A percentile compares a stretch with the other conserved stretches of the same genome.
Evolutionary conservation across 2,329 filamentous ascomycete genomes (phyloP).

Genomic region (Talaromyces verruculosus): DNA sequence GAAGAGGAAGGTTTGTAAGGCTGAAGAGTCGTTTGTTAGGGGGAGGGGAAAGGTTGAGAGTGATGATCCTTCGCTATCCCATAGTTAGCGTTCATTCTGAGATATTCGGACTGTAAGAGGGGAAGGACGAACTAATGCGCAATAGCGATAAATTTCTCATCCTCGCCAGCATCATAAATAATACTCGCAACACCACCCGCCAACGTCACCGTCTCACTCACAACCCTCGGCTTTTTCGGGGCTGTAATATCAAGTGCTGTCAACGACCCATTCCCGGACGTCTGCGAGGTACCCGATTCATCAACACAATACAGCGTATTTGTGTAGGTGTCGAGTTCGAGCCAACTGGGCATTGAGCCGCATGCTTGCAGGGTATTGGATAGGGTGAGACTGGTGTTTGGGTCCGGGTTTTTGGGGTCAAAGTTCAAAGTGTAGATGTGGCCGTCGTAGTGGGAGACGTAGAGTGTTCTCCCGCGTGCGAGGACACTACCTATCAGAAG

Average conservation of each 20-base stretch:
- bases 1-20: constrained; percentile 46
- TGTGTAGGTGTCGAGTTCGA: constrained; percentile 32
- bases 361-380: constrained; percentile 32
- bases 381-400: constrained; percentile 25
- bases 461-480: constrained; percentile 29
- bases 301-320: constrained; percentile 38
- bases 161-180: constrained; percentile 31
- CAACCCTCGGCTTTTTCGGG: constrained; percentile 17
- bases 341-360: constrained; percentile 39
- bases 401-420: constrained; percentile 9
- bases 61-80: constrained; percentile 32
- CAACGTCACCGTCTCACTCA: constrained; percentile 27
- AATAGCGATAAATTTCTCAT: constrained; percentile 34
- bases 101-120: too few relatives aligned
- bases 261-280: constrained; percentile 31
- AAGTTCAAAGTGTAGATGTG: constrained; percentile 36
- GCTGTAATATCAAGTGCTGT: constrained; percentile 24
- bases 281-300: constrained; percentile 31
- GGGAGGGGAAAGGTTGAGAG: constrained; percentile 38
- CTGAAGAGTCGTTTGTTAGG: constrained; percentile 20
- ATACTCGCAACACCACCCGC: constrained; percentile 37
- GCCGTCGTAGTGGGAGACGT: constrained; percentile 42
- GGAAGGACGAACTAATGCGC: constrained; percentile 39
- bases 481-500: background rate
- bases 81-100: too few relatives aligned